Percentiles rank a stretch among this genome's conserved stretches.
Evolutionary conservation across 176 grass and related monocot genomes (phyloP).

Genomic region (Rhynchospora pubera): DNA sequence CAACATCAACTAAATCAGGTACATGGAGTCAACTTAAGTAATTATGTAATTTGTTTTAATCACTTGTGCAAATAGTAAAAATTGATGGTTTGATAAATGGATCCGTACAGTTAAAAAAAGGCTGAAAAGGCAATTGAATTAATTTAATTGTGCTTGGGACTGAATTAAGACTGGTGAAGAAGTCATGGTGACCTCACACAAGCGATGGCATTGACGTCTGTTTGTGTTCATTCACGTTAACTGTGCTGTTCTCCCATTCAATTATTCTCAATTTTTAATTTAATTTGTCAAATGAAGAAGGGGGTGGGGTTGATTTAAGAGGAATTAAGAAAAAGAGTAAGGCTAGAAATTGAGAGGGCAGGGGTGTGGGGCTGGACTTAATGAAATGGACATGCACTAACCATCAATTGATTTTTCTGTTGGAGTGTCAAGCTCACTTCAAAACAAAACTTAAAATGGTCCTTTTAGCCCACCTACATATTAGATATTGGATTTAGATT

Average conservation of each 20-base stretch:
- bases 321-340: not conserved
- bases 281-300: not conserved
- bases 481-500: not conserved
- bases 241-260: not conserved
- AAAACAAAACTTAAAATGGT: not conserved
- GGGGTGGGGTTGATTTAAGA: not conserved
- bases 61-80: too few relatives aligned
- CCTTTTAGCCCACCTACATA: not conserved
- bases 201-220: constrained; percentile 13
- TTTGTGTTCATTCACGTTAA: not conserved
- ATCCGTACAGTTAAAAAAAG: too few relatives aligned
- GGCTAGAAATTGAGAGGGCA: not conserved
- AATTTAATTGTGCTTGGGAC: not conserved
- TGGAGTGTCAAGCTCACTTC: constrained; percentile 2
- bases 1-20: not conserved
- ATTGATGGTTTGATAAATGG: too few relatives aligned
- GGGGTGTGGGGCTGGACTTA: not conserved
- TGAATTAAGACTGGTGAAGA: not conserved
- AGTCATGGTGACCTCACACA: not conserved
- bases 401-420: constrained; percentile 22
- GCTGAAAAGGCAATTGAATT: not conserved
- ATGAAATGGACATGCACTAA: constrained; percentile 9
- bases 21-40: not conserved
- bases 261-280: not conserved
- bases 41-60: too few relatives aligned